Base-by-base conservation (phyloP, 2,329 filamentous ascomycete species). In the Colletotrichum eleusines region DNA sequence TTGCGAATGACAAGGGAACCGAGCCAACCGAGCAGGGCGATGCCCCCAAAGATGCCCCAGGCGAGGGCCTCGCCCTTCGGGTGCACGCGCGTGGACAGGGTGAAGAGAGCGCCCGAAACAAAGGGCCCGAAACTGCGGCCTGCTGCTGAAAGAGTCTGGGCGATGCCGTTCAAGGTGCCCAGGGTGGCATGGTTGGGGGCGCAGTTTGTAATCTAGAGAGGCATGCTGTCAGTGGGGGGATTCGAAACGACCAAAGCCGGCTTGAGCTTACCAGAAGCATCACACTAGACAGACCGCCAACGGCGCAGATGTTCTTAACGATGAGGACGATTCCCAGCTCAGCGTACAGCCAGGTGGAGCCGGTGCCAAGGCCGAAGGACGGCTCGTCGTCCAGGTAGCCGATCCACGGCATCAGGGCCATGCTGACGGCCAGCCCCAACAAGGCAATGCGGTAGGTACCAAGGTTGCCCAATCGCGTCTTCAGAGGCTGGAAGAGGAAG, bases 51-150 rank as follows among this genome's bases (percentile, higher is more conserved):
- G 0, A 97, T 80, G 1, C 94, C 93, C 87, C 97, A 99, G 0
- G 93, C 90, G 5, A 98, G 81, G 1, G 90, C 90, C 80, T 97
- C 95, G 1, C 96, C 95, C 77, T 94, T 96, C 2, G 91, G 92
- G 14, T 87, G 84, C 6, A 97, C 86, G 59, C 88, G 87, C 0
- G 90, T 91, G 0, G 94, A 91, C 0, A 95, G 84, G 0, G 94
- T 94, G 80, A 97, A 99, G 0, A 99, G 84, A 0, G 91, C 91
- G 0, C 96, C 96, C 0, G 94, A 96, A 0, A 97, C 84, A 74
- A 98, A 95, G 0, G 96, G 96, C 0, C 96, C 96, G 0, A 94
- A 88, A 53, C 95, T 94, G 71, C 96, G 90, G 11, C 96, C 96
- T 0, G 93, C 94, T 0, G 96, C 96, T 0, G 94, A 97, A 0